phyloP scores from a whole-genome alignment of 2,329 filamentous ascomycete genomes.

The Colletotrichum tabaci region DNA sequence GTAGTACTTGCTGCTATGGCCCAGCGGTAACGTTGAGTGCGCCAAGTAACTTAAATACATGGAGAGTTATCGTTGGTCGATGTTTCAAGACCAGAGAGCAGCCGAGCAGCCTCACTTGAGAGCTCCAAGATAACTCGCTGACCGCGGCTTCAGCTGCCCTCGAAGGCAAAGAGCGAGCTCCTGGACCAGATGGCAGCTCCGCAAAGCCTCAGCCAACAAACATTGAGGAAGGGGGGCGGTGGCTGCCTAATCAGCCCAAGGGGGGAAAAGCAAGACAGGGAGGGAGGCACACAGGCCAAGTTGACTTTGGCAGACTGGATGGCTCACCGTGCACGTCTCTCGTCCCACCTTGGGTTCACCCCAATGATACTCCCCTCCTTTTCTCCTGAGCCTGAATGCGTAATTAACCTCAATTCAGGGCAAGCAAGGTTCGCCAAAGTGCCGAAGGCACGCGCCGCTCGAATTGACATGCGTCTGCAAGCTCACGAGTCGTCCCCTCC shows the following conservation, averaged over 20 bases:
- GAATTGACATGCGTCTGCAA: background rate
- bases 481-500: constrained; percentile 4
- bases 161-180: background rate
- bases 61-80: constrained; percentile 6
- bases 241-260: constrained; percentile 7
- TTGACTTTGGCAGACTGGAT: constrained; percentile 17
- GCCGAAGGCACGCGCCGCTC: constrained; percentile 6
- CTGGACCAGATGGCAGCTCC: background rate
- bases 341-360: constrained; percentile 26
- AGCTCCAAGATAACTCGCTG: background rate
- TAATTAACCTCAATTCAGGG: constrained; percentile 15
- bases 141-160: background rate
- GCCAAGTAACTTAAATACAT: constrained; percentile 24
- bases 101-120: background rate
- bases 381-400: constrained; percentile 11
- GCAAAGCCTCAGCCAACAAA: background rate
- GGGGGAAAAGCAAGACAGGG: background rate
- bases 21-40: background rate
- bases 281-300: background rate
- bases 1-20: constrained; percentile 29
- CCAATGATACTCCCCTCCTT: background rate
- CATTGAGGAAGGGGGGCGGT: background rate
- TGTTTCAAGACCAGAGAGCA: background rate
- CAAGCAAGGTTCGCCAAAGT: constrained; percentile 24
- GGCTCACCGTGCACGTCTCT: constrained; percentile 22